Percentiles rank a stretch among this genome's conserved stretches.
Conservation (phyloP, 2,329 filamentous ascomycete species). For the Cercospora canescens region DNA sequence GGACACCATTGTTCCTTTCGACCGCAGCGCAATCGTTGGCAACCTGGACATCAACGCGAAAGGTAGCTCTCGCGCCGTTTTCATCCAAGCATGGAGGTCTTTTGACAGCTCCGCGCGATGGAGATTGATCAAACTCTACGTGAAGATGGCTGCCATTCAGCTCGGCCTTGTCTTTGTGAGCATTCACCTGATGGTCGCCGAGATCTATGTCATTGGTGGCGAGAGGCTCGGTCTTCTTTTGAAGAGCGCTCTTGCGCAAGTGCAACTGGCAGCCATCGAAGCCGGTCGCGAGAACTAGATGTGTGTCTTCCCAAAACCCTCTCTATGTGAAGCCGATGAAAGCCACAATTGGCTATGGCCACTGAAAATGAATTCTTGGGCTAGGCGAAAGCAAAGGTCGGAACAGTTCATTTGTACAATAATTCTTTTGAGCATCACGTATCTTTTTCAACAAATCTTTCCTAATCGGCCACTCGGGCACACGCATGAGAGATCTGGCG, state of each 20-base stretch:
- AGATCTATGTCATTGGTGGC: conserved; percentile 34
- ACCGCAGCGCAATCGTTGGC: conserved; percentile 71
- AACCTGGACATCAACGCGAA: conserved; percentile 72
- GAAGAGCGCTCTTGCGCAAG: conserved; percentile 29
- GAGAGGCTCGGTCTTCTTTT: conserved; percentile 29
- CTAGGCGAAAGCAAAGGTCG: neutral
- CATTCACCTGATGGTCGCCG: conserved; percentile 28
- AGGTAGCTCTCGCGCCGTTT: conserved; percentile 58
- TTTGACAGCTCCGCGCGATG: conserved; percentile 73
- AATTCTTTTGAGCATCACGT: neutral
- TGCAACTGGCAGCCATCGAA: conserved; percentile 31
- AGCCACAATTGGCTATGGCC: neutral
- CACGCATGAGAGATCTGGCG: neutral
- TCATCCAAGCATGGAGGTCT: conserved; percentile 75
- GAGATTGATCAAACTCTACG: conserved; percentile 71
- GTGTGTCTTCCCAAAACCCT: neutral
- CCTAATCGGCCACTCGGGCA: neutral
- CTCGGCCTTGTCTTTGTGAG: conserved; percentile 30
- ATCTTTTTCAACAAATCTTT: neutral
- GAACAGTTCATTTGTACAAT: neutral
- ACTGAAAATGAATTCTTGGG: neutral
- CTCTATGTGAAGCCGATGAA: neutral
- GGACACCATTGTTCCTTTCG: conserved; percentile 85
- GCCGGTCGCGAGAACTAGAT: conserved; percentile 14
- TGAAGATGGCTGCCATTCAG: conserved; percentile 65